These are phyloP conservation scores for Onygenales sp. DNA, from an alignment of 2,329 filamentous ascomycete genomes.

Conservation along the genomic window DNA sequence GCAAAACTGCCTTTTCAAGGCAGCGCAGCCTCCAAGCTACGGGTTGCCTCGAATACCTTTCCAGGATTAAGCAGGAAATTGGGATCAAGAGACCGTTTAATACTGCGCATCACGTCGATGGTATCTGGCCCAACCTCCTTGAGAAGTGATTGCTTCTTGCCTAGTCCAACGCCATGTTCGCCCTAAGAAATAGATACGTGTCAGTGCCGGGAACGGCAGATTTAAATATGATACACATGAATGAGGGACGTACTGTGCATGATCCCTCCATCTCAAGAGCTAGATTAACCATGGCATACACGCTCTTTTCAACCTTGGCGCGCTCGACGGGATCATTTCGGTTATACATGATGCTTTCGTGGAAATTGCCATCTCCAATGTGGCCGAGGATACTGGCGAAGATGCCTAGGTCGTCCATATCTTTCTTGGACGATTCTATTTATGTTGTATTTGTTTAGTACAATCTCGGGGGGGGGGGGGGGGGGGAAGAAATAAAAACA, in stretches of 20 bases:
- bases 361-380: constrained; percentile 90
- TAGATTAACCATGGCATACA: constrained; percentile 84
- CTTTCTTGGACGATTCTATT: constrained; percentile 74
- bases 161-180: constrained; percentile 77
- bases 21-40: background rate
- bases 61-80: constrained; percentile 85
- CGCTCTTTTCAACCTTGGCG: constrained; percentile 67
- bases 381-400: constrained; percentile 86
- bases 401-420: constrained; percentile 74
- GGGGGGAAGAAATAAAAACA: background rate
- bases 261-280: constrained; percentile 91
- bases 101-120: constrained; percentile 70
- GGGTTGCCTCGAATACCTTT: constrained; percentile 67
- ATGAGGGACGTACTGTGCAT: constrained; percentile 50
- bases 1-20: background rate
- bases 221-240: background rate
- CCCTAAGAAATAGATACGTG: constrained; percentile 34
- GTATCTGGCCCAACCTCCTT: constrained; percentile 75
- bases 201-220: background rate
- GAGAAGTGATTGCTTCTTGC: constrained; percentile 71
- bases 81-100: constrained; percentile 77
- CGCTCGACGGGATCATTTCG: constrained; percentile 58
- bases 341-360: constrained; percentile 86
- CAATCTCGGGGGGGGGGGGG: background rate
- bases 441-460: constrained; percentile 10